Conservation (phyloP, 768 basidiomycete genomes). For the Bullera alba region DNA sequence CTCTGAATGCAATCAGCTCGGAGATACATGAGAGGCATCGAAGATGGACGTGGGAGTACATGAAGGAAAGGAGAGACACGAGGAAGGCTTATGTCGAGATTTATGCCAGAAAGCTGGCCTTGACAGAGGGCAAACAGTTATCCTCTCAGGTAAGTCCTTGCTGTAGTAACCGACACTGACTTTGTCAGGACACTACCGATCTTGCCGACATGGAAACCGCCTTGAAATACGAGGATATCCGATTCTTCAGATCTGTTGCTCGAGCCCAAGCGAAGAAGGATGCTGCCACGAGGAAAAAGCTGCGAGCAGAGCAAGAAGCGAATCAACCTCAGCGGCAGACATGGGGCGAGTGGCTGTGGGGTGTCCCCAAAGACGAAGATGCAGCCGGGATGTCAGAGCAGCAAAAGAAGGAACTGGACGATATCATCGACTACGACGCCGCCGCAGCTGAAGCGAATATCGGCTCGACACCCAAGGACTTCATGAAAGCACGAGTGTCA, state of each 20-base stretch:
- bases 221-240: conserved; percentile 85
- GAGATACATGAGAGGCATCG: conserved; percentile 74
- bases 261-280: conserved; percentile 83
- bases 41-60: conserved; percentile 88
- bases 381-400: conserved; percentile 77
- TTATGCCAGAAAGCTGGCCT: conserved; percentile 56
- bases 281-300: conserved; percentile 58
- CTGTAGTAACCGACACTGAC: background rate
- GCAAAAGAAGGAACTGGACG: conserved; percentile 77
- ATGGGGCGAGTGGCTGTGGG: conserved; percentile 70
- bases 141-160: conserved; percentile 51
- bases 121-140: conserved; percentile 52
- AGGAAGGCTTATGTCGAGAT: conserved; percentile 74
- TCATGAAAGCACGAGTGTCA: conserved; percentile 65
- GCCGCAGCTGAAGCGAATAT: conserved; percentile 60
- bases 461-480: conserved; percentile 63
- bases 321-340: conserved; percentile 54
- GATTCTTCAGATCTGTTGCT: conserved; percentile 93
- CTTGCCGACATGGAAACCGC: conserved; percentile 69
- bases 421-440: conserved; percentile 83
- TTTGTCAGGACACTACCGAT: conserved; percentile 30
- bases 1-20: conserved; percentile 66
- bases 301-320: conserved; percentile 62
- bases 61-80: conserved; percentile 79
- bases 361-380: conserved; percentile 53